Conservation (phyloP, 192 early-diverging fungal genomes). For the Coemansia sp. region DNA sequence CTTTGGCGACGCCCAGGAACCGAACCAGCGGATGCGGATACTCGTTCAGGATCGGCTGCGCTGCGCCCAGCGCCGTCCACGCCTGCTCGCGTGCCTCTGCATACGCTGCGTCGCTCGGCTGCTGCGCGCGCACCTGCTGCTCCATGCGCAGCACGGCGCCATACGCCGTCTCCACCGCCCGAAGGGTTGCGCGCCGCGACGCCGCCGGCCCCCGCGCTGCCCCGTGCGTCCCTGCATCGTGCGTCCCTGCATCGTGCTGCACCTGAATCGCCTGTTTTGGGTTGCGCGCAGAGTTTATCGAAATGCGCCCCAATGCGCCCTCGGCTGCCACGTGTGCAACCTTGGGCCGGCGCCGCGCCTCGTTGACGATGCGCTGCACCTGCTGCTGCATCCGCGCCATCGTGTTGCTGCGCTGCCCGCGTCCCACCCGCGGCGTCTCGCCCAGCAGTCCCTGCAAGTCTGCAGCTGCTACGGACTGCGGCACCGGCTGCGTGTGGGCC, state of each 20-base stretch:
- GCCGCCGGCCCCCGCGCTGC: conserved; percentile 58
- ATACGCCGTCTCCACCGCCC: conserved; percentile 79
- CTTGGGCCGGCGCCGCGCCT: conserved; percentile 84
- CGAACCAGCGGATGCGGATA: conserved; percentile 87
- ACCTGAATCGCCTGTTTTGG: conserved; percentile 85
- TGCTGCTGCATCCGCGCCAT: conserved; percentile 88
- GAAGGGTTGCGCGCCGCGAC: conserved; percentile 60
- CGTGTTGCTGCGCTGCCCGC: conserved; percentile 41
- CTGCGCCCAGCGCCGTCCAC: conserved; percentile 46
- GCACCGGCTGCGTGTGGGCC: not conserved
- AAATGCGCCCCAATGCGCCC: conserved; percentile 93
- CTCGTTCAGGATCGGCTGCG: conserved; percentile 50
- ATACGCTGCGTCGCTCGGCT: conserved; percentile 31
- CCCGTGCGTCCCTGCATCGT: conserved; percentile 8
- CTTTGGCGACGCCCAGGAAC: conserved; percentile 83
- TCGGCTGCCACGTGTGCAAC: conserved; percentile 83
- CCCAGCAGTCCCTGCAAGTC: conserved; percentile 20
- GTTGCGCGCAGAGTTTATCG: conserved; percentile 82
- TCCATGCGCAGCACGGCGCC: conserved; percentile 77
- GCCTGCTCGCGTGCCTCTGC: conserved; percentile 31
- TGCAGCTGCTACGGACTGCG: conserved; percentile 14
- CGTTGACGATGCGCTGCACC: conserved; percentile 93
- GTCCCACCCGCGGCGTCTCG: conserved; percentile 8
- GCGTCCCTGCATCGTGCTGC: conserved; percentile 45
- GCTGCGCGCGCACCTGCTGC: conserved; percentile 73